phyloP scores from a whole-genome alignment of 1,284 basidiomycete species.

The Pseudozyma flocculosa region DNA sequence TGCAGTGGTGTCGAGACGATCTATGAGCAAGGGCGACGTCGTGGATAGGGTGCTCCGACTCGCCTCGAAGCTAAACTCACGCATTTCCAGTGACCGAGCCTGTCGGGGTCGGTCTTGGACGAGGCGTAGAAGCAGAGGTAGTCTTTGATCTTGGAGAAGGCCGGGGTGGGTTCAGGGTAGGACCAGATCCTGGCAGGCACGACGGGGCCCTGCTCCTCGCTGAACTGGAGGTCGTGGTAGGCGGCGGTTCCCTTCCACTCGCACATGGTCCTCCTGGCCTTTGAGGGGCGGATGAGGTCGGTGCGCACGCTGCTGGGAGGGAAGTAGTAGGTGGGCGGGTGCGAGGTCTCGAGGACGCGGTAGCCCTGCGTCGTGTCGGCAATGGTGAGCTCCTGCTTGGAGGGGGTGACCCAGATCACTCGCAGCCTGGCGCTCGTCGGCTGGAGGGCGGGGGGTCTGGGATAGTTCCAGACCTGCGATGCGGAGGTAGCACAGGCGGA shows the following conservation, averaged over 20 bases:
- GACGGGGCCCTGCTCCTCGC: constrained; percentile 22
- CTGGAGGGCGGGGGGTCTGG: constrained; percentile 50
- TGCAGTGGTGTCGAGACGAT: too few relatives aligned
- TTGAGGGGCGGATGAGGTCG: constrained; percentile 34
- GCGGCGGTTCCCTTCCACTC: constrained; percentile 55
- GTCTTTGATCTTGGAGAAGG: constrained; percentile 45
- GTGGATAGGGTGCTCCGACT: not conserved
- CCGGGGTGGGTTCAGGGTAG: constrained; percentile 45
- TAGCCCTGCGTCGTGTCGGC: constrained; percentile 52
- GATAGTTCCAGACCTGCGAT: constrained; percentile 50
- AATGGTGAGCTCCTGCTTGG: constrained; percentile 41
- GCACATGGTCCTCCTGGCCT: constrained; percentile 49
- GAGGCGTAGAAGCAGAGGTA: constrained; percentile 55
- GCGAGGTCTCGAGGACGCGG: constrained; percentile 52
- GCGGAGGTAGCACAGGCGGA: not conserved
- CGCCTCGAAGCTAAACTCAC: constrained; percentile 8
- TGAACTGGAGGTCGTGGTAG: constrained; percentile 47
- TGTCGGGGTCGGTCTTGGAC: constrained; percentile 31
- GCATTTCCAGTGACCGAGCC: constrained; percentile 44
- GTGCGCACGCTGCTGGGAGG: constrained; percentile 39
- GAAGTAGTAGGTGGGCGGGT: constrained; percentile 53
- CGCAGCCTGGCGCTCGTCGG: constrained; percentile 37
- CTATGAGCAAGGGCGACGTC: not conserved
- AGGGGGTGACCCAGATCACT: constrained; percentile 45
- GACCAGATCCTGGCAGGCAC: constrained; percentile 48